These are phyloP conservation scores for Aspergillus hiratsukae DNA, from an alignment of 2,329 filamentous ascomycete species.

Conservation along the genomic window DNA sequence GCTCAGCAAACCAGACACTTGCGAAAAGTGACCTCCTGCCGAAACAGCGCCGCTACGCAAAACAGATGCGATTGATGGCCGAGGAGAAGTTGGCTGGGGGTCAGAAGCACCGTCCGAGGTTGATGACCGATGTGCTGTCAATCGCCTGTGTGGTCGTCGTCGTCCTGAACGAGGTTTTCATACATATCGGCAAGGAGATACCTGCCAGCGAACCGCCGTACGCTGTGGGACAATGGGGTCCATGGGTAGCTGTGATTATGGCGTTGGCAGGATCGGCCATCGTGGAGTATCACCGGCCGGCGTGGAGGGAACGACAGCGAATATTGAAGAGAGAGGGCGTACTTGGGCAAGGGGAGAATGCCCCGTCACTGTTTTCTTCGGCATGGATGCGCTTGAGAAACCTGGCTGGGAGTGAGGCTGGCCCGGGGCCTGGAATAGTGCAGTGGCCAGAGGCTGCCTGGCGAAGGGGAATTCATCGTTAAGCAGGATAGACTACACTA, in stretches of 20 bases:
- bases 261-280: no score
- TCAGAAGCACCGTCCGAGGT: not conserved
- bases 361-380: not conserved
- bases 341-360: not conserved
- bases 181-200: no score
- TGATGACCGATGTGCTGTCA: no score
- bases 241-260: no score
- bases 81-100: not conserved
- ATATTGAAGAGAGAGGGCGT: not conserved
- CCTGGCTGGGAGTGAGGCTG: no score
- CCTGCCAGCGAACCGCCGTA: no score
- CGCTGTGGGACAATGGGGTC: no score
- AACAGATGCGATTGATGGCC: not conserved
- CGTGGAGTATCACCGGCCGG: no score
- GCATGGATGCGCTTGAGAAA: not conserved
- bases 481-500: not conserved
- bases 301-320: not conserved
- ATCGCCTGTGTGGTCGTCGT: no score
- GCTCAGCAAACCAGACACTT: not conserved
- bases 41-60: not conserved
- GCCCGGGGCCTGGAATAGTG: no score
- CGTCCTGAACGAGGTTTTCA: no score
- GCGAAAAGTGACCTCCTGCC: no score
- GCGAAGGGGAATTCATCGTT: not conserved
- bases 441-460: not conserved